Evolutionary conservation across 108 stramenopile species (phyloP).

Genomic region (Pelagomonas calceolata): DNA sequence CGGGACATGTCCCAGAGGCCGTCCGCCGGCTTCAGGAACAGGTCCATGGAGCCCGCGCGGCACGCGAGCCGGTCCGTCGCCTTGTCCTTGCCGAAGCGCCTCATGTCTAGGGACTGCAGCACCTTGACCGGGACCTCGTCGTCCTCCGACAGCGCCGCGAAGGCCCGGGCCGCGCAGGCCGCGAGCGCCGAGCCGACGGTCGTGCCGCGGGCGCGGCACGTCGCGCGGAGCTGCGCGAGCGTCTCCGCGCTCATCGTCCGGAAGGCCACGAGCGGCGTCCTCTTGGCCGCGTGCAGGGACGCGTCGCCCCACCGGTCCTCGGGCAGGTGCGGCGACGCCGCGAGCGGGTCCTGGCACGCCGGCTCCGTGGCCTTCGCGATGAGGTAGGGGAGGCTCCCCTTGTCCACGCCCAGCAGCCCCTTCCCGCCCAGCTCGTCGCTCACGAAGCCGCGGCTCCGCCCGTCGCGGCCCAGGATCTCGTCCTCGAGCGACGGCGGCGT

Average conservation of each 20-base stretch:
- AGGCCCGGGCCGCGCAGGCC: background rate
- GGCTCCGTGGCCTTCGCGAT: too few species aligned
- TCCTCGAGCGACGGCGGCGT: background rate
- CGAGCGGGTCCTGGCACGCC: too few species aligned
- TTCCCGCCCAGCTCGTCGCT: background rate
- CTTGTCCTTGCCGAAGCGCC: constrained; percentile 47
- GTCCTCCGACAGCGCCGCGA: too few species aligned
- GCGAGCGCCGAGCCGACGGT: constrained; percentile 1
- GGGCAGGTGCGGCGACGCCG: too few species aligned
- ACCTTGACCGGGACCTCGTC: constrained; percentile 45
- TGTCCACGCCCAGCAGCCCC: background rate
- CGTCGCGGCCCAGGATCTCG: background rate
- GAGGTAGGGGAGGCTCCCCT: background rate
- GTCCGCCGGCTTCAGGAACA: background rate
- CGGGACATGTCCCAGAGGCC: background rate
- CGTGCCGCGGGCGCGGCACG: background rate
- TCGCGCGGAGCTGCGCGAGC: too few species aligned
- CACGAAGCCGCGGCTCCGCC: background rate
- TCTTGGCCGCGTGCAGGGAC: too few species aligned
- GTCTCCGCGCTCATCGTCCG: too few species aligned
- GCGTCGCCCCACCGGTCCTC: too few species aligned
- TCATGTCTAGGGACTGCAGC: constrained; percentile 69
- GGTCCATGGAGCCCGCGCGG: constrained; percentile 30
- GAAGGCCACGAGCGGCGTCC: too few species aligned
- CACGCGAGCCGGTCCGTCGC: constrained; percentile 35